These are phyloP conservation scores for Chlamydomonas eustigma DNA, from an alignment of 139 green algal genomes.

Conservation along the genomic window DNA sequence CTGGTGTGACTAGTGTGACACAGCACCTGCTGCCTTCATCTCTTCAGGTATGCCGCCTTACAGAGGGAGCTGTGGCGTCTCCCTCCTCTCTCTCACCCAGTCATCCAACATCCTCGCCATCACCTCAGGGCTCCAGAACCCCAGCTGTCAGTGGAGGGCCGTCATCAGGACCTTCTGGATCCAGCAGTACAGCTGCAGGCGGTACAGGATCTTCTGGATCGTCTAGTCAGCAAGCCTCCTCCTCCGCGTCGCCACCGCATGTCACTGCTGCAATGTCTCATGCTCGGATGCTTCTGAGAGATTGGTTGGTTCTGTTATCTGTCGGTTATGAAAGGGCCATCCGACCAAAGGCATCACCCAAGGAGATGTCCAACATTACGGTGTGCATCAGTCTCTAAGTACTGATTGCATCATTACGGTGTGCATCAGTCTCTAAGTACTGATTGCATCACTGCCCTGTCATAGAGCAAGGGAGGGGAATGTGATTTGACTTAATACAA, in stretches of 20 bases:
- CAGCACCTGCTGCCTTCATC: no score
- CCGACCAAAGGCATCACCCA: neutral
- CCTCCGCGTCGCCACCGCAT: no score
- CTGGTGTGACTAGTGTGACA: no score
- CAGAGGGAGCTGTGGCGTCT: neutral
- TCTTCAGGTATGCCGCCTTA: neutral
- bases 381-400: no score
- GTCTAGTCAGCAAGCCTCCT: no score
- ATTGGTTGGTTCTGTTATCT: neutral
- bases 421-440: no score
- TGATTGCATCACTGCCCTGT: no score
- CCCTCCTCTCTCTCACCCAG: neutral
- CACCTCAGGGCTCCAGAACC: neutral
- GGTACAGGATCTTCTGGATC: no score
- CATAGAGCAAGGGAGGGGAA: no score
- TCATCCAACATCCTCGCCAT: neutral
- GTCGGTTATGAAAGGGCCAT: neutral
- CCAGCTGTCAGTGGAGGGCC: neutral
- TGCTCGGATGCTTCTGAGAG: neutral
- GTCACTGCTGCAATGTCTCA: neutral
- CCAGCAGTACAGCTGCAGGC: neutral
- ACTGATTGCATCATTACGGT: no score
- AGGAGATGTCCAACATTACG: neutral
- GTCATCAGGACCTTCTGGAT: neutral
- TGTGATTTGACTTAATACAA: no score